Base-by-base conservation (phyloP, 371 early-diverging fungal species). In the Dichotomocladium elegans region DNA sequence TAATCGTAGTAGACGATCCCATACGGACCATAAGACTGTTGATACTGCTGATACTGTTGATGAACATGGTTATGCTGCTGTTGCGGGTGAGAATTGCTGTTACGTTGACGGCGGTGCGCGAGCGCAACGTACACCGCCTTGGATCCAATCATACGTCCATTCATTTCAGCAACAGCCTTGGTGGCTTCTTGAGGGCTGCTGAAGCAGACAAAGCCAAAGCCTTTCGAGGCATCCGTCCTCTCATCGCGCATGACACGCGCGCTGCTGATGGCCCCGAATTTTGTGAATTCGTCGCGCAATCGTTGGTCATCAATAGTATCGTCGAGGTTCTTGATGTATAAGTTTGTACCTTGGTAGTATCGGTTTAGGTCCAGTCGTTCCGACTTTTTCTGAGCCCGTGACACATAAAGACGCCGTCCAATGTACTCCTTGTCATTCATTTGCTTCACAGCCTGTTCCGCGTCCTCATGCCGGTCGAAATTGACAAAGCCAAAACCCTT, bases 401-500 rank as follows among this genome's bases (percentile, higher is more conserved):
- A 86, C n/a, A 99, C 98, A 71, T 91, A 98, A 45, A 99, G 77
- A 53, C 84, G 86, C 74, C 95, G 92, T 25, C 93, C 95, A 60
- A 83, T 72, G 58, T 85, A 78, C 29, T 95, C 94, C 46, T 84
- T 83, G 51, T 94, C 96, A 77, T 99, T 90, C 70, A 99, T 82
- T 47, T 84, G 90, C 45, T 90, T 89, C 15, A 99, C 94, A 10
- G 99, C 99, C 26, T 63, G 74, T 56, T 83, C 79, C 19, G 99
- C 99, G 49, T 84, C 85, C 51, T 95, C 94, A 75, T 95, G 94
- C 40, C 74, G 70, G 55, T 86, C 89, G 75, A 84, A 99, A 83
- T 99, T 99, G 66, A 99, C 93, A 72, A 98, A 96, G 12, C 94
- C 99, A 66, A 98, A 97, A 3, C 91, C 94, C 50, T 89, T 86